Evolutionary conservation across 2,329 filamentous ascomycete species (phyloP).

Genomic region (Hyphodiscus sp.): DNA sequence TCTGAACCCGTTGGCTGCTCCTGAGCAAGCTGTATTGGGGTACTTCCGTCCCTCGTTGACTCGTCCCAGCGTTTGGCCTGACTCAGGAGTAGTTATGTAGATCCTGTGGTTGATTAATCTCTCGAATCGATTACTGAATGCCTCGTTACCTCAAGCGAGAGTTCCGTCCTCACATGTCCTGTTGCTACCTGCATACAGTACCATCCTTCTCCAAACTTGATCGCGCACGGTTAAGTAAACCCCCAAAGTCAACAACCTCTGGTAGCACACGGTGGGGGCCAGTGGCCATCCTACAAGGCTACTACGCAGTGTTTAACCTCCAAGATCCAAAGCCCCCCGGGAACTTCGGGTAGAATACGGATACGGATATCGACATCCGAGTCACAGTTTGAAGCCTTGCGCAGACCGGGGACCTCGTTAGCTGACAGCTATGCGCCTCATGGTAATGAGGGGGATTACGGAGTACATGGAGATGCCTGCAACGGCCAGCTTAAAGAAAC

Average conservation of each 20-base stretch:
- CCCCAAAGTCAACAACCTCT: background rate
- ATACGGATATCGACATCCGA: background rate
- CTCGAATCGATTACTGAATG: slow-evolving; percentile 9
- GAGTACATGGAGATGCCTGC: background rate
- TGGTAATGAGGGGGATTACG: background rate
- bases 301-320: background rate
- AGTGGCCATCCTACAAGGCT: background rate
- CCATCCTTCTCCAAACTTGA: background rate
- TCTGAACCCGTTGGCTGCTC: no score
- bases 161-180: background rate
- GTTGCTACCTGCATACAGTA: no score
- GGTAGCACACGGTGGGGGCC: background rate
- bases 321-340: background rate
- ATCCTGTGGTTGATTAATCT: slow-evolving; percentile 10
- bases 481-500: background rate
- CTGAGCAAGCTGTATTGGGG: no score
- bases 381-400: background rate
- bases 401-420: background rate
- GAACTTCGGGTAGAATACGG: background rate
- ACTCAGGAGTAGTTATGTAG: background rate
- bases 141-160: slow-evolving; percentile 1
- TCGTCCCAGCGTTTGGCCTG: slow-evolving; percentile 4
- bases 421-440: background rate
- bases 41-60: background rate
- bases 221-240: background rate